A percentile compares a stretch with the other conserved stretches of the same genome.
These are phyloP conservation scores for Parasarocladium wereldwijsianum DNA, from an alignment of 2,329 filamentous ascomycete genomes.

Conservation along the genomic window DNA sequence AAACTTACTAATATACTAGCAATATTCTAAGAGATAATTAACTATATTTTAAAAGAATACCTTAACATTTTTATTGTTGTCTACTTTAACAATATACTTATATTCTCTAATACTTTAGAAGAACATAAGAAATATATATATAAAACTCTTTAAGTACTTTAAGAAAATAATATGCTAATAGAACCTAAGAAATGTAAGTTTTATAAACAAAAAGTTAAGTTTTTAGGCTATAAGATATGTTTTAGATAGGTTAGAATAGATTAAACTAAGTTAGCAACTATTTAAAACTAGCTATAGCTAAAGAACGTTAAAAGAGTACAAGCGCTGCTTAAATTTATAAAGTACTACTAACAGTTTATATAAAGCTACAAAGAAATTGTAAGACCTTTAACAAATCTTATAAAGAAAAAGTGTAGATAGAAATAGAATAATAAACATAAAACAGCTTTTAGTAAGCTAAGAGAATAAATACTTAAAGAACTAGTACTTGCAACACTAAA, in stretches of 20 bases:
- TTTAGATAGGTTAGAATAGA: constrained; percentile 1
- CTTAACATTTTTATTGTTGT: constrained; percentile 3
- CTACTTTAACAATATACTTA: constrained; percentile 5
- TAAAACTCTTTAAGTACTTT: constrained; percentile 3
- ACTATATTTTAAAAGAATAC: constrained; percentile 4
- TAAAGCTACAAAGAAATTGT: not conserved
- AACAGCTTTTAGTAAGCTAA: not conserved
- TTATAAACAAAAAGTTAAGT: constrained; percentile 1
- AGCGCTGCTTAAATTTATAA: constrained; percentile 1
- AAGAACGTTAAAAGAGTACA: constrained; percentile 1
- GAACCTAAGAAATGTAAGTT: constrained; percentile 1
- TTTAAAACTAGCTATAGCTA: not conserved
- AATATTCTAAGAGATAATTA: constrained; percentile 8
- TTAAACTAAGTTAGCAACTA: constrained; percentile 1
- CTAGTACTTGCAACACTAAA: not conserved
- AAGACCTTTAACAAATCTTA: constrained; percentile 1
- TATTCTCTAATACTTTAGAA: constrained; percentile 6
- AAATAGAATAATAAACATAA: not conserved
- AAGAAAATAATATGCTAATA: constrained; percentile 1
- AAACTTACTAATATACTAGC: constrained; percentile 10
- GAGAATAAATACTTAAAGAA: constrained; percentile 1
- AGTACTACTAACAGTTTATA: constrained; percentile 2
- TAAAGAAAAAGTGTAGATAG: not conserved
- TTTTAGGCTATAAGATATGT: constrained; percentile 2
- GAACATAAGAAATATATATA: constrained; percentile 6